Conservation (phyloP, 768 basidiomycete species). For the Termitomyces sp. region DNA sequence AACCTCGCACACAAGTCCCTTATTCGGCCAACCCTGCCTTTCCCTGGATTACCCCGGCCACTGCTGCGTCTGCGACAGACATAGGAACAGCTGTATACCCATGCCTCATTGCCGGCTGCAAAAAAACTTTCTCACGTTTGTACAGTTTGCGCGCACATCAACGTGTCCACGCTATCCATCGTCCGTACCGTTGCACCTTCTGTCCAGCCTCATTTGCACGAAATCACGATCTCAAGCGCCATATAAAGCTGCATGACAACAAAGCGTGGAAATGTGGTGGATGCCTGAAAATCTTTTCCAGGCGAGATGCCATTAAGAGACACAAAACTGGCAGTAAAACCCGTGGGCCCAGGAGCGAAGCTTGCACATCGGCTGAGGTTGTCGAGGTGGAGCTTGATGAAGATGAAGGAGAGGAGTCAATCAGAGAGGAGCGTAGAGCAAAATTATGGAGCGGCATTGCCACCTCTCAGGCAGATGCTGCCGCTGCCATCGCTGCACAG, state of each 20-base stretch:
- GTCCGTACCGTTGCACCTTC: conserved; percentile 56
- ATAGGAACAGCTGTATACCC: conserved; percentile 79
- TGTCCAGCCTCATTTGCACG: conserved; percentile 77
- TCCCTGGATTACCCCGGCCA: conserved; percentile 29
- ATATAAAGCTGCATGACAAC: conserved; percentile 64
- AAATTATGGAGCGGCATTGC: conserved; percentile 63
- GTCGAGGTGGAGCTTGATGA: conserved; percentile 52
- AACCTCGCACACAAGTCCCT: conserved; percentile 26
- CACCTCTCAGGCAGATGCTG: conserved; percentile 29
- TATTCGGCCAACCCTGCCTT: conserved; percentile 26
- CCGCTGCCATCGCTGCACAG: conserved; percentile 14
- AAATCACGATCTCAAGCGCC: conserved; percentile 79
- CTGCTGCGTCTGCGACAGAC: conserved; percentile 30
- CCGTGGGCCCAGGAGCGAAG: conserved; percentile 44
- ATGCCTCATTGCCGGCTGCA: conserved; percentile 61
- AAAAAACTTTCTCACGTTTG: conserved; percentile 64
- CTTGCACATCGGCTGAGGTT: conserved; percentile 54
- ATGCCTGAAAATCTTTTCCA: conserved; percentile 69
- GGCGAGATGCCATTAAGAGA: conserved; percentile 75
- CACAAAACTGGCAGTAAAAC: conserved; percentile 60
- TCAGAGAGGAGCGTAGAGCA: conserved; percentile 55
- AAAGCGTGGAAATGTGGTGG: conserved; percentile 72
- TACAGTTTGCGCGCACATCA: conserved; percentile 71
- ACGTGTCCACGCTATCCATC: conserved; percentile 56
- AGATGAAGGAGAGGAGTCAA: conserved; percentile 36